Conservation (phyloP, 2,329 filamentous ascomycete genomes). For the Pseudomassariella vexata region DNA sequence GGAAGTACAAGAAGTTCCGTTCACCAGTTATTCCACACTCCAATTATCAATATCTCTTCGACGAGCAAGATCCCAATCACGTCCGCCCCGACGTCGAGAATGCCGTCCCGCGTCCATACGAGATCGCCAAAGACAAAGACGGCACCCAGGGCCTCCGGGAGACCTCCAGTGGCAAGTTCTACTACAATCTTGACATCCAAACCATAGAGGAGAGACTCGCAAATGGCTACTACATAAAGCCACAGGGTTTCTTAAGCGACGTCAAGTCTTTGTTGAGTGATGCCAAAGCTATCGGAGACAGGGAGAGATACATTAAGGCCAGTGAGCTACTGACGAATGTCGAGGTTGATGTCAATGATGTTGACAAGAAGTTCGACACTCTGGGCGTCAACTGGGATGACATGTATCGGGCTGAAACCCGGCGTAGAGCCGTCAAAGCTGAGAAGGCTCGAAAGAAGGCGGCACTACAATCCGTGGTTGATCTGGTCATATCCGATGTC, state of each 20-base stretch:
- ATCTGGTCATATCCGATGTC: conserved; percentile 45
- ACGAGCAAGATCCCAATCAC: conserved; percentile 71
- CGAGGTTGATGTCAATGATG: conserved; percentile 80
- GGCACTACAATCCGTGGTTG: conserved; percentile 50
- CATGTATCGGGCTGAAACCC: conserved; percentile 67
- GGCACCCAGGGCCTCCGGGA: conserved; percentile 73
- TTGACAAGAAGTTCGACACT: conserved; percentile 66
- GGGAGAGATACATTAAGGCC: conserved; percentile 75
- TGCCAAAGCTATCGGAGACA: conserved; percentile 74
- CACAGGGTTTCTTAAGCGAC: conserved; percentile 83
- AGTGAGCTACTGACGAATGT: conserved; percentile 92
- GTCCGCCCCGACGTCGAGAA: conserved; percentile 52
- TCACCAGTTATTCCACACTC: conserved; percentile 69
- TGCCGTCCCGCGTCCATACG: conserved; percentile 66
- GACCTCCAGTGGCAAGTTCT: conserved; percentile 73
- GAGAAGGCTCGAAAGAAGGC: conserved; percentile 60
- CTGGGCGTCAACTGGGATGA: conserved; percentile 70
- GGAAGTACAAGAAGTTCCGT: conserved; percentile 83
- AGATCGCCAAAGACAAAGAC: conserved; percentile 72
- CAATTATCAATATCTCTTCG: conserved; percentile 75
- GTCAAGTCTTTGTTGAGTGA: conserved; percentile 82
- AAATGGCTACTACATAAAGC: conserved; percentile 91
- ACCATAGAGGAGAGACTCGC: conserved; percentile 95
- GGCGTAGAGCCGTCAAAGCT: conserved; percentile 53
- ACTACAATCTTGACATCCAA: conserved; percentile 82